These are phyloP conservation scores for Trichocladium uniseriatum DNA, from an alignment of 495 filamentous ascomycete genomes.

Conservation along the genomic window DNA sequence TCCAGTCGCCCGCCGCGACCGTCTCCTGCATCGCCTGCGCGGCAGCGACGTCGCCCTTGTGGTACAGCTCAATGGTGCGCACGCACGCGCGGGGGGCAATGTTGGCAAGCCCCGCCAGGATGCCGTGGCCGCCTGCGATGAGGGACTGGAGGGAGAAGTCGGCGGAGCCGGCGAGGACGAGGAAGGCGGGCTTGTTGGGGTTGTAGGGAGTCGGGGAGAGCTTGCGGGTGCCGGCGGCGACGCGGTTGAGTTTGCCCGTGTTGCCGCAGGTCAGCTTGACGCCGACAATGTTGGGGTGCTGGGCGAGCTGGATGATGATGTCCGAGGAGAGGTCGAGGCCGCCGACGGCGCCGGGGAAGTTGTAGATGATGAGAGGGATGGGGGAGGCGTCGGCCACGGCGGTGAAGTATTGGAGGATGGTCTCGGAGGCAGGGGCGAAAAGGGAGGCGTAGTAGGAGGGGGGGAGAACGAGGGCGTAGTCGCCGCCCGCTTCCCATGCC, in stretches of 20 bases:
- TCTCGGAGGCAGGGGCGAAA: constrained; percentile 46
- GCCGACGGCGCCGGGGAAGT: constrained; percentile 74
- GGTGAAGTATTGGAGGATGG: constrained; percentile 67
- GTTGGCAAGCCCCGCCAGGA: constrained; percentile 80
- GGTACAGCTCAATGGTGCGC: constrained; percentile 61
- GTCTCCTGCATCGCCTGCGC: constrained; percentile 70
- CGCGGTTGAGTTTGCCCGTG: constrained; percentile 79
- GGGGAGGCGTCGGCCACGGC: constrained; percentile 73
- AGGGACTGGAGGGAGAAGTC: constrained; percentile 85
- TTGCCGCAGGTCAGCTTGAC: constrained; percentile 92
- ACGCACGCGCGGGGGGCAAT: constrained; percentile 71
- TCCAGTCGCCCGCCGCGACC: constrained; percentile 79
- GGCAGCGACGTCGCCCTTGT: constrained; percentile 56
- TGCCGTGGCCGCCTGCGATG: constrained; percentile 72
- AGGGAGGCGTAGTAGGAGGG: constrained; percentile 77
- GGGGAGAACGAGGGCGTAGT: constrained; percentile 81
- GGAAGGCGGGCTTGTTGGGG: constrained; percentile 48
- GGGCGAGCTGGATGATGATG: constrained; percentile 59
- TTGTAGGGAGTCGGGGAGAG: constrained; percentile 58
- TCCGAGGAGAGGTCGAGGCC: constrained; percentile 81
- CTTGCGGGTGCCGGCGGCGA: constrained; percentile 68
- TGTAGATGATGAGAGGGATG: constrained; percentile 86
- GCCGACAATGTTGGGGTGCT: constrained; percentile 81
- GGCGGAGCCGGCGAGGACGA: constrained; percentile 79
- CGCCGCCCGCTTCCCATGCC: constrained; percentile 67